Conservation (phyloP, 1,139 yeast species). For the Hyphopichia khmerensis region DNA sequence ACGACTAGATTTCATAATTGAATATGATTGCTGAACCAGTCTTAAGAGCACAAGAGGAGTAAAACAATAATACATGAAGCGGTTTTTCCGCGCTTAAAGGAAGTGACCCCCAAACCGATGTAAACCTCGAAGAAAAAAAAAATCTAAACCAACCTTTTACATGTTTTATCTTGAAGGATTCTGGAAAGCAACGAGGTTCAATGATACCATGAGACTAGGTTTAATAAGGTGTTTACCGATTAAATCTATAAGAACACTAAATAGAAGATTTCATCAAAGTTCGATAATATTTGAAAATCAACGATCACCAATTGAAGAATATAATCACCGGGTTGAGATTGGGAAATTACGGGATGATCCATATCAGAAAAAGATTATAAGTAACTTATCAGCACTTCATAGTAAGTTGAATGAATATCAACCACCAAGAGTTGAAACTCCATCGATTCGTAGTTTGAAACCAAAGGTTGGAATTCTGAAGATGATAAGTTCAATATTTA, state of each 20-base stretch:
- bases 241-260: not conserved
- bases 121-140: no score
- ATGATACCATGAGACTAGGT: no score
- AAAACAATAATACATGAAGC: no score
- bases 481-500: constrained; percentile 35
- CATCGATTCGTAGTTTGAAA: constrained; percentile 45
- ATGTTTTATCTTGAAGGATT: no score
- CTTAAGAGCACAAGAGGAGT: no score
- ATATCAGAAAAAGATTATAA: constrained; percentile 63
- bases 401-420: constrained; percentile 41
- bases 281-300: not conserved
- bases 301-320: constrained; percentile 56
- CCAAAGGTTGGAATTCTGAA: constrained; percentile 47
- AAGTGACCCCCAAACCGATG: no score
- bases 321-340: constrained; percentile 52
- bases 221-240: not conserved
- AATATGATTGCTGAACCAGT: no score
- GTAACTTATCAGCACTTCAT: constrained; percentile 54
- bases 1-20: no score
- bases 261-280: not conserved
- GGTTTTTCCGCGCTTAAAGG: no score
- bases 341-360: constrained; percentile 63
- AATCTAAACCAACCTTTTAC: no score
- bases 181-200: no score
- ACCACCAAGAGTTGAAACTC: constrained; percentile 57